These are phyloP conservation scores for Clarireedia monteithiana DNA, from an alignment of 2,329 filamentous ascomycete species.

Conservation along the genomic window DNA sequence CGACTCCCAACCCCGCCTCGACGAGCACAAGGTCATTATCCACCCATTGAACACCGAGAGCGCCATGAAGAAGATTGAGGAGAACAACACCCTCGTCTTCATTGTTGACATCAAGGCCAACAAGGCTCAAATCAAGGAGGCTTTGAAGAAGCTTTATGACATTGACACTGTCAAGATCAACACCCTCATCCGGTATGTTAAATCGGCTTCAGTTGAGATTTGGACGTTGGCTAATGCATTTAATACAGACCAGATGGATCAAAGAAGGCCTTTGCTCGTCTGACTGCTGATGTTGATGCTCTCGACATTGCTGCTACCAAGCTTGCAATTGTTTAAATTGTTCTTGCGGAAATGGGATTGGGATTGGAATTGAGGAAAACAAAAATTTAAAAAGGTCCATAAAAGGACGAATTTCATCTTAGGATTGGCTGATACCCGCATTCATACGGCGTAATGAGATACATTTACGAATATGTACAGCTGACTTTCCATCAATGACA, in stretches of 20 bases:
- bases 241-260: slow-evolving; percentile 72
- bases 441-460: slow-evolving; percentile 28
- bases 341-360: slow-evolving; percentile 33
- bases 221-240: slow-evolving; percentile 13
- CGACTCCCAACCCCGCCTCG: slow-evolving; percentile 80
- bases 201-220: neutral
- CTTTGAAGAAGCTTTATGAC: slow-evolving; percentile 98
- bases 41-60: slow-evolving; percentile 99
- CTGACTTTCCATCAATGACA: slow-evolving; percentile 11
- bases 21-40: slow-evolving; percentile 96
- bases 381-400: slow-evolving; percentile 5
- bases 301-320: slow-evolving; percentile 99
- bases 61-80: slow-evolving; percentile 99
- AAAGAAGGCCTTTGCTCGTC: slow-evolving; percentile 98
- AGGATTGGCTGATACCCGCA: slow-evolving; percentile 23
- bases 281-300: slow-evolving; percentile 94
- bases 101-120: slow-evolving; percentile 96
- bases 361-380: slow-evolving; percentile 26
- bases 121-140: slow-evolving; percentile 98
- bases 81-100: slow-evolving; percentile 99
- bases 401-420: slow-evolving; percentile 4
- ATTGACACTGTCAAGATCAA: slow-evolving; percentile 99
- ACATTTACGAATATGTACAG: slow-evolving; percentile 17
- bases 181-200: slow-evolving; percentile 84
- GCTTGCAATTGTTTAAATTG: slow-evolving; percentile 85